Base-by-base conservation (phyloP, 345 rosid genomes). In the Garcia nutans region DNA sequence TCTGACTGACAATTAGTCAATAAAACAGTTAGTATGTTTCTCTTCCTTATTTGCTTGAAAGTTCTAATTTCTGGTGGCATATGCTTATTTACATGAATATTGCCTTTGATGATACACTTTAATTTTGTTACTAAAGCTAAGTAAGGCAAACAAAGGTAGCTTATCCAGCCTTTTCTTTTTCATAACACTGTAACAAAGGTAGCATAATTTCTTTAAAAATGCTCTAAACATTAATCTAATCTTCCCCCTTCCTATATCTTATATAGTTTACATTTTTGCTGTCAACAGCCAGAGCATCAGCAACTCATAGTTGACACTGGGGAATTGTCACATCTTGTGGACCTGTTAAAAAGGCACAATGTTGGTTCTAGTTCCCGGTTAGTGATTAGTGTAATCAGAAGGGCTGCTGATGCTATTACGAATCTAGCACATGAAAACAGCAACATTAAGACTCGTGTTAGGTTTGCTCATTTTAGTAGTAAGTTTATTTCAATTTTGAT, bases 401-500 rank as follows among this genome's bases (percentile, higher is more conserved):
- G 99, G 85, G 97, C 99, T 0, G 97, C 99, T 33, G 99, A 96
- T 91, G 98, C 99, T 67, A 89, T 96, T 78, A 96, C 98, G 74
- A 96, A 96, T 82, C 97, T 96, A 73, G 99, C 98, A 83, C 98
- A 96, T 55, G 98, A 96, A 84, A 96, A 96, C 74, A 93, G 93
- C 88, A 91, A 85, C 83, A 96, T 96, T 75, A 96, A 96, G 86
- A 91, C 94, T 58, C 93, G 91, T 83, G 98, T 93, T 78, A 96
- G 98, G 99, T 96, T 83, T 78, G 93, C 85, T 78, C 7, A n/a
- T 63, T 65, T 76, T 37, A 28, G 71, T 49, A 26, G 33, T 49
- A 64, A 56, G 74, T 54, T 72, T 22, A 23, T 68, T 71, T 73
- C 3, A 28, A 70, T 65, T 60, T 75, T 77, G 74, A 50, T 26